Evolutionary conservation across 2,329 filamentous ascomycete genomes (phyloP).

Genomic region (Camillea tinctor): DNA sequence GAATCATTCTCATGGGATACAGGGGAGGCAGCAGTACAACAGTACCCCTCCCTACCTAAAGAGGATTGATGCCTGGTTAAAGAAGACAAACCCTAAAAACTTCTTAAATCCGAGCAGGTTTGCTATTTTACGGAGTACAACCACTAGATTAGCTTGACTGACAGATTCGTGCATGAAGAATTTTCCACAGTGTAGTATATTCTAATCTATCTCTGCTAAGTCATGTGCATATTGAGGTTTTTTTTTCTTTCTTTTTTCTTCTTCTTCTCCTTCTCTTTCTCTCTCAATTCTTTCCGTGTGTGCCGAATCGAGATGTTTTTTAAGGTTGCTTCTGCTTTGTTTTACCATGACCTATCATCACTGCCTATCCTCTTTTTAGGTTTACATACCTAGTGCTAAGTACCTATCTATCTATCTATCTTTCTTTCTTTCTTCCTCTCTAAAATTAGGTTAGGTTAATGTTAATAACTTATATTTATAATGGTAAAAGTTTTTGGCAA

Average conservation of each 20-base stretch:
- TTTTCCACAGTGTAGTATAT: background rate
- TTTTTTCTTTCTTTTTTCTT: background rate
- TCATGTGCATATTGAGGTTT: background rate
- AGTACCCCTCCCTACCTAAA: background rate
- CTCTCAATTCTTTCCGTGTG: background rate
- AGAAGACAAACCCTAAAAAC: background rate
- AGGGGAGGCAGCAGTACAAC: slow-evolving; percentile 3
- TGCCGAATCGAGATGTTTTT: too few relatives aligned
- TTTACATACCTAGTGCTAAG: too few relatives aligned
- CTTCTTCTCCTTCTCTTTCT: background rate
- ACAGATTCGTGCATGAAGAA: background rate
- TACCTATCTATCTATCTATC: too few relatives aligned
- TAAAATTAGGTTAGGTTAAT: too few relatives aligned
- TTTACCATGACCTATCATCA: too few relatives aligned
- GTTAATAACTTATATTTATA: slow-evolving; percentile 4
- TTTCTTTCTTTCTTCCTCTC: too few relatives aligned
- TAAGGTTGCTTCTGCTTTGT: background rate
- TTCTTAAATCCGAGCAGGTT: background rate
- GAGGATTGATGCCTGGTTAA: background rate
- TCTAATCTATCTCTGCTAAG: background rate
- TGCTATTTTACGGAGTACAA: background rate
- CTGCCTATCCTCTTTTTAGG: too few relatives aligned
- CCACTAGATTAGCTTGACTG: background rate
- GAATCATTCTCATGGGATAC: slow-evolving; percentile 5
- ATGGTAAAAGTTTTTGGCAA: too few relatives aligned